These are phyloP conservation scores for Rubroboletus pulcherrimus DNA, from an alignment of 768 basidiomycete genomes.

Conservation along the genomic window DNA sequence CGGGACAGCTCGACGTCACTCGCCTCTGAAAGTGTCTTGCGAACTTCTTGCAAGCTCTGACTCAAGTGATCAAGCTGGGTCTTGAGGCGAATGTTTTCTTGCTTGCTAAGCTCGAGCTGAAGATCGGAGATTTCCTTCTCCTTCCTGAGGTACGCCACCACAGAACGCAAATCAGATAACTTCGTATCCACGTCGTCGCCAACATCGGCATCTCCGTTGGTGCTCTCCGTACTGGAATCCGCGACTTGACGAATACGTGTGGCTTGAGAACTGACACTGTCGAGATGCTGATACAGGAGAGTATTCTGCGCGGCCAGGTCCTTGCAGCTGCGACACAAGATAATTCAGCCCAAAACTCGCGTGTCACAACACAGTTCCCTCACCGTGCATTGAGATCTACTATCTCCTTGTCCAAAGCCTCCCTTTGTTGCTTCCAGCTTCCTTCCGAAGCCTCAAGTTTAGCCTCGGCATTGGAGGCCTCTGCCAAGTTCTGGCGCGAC, in stretches of 20 bases:
- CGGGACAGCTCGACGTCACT: constrained; percentile 2
- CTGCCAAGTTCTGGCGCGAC: constrained; percentile 55
- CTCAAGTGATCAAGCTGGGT: constrained; percentile 71
- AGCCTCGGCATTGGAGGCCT: constrained; percentile 70
- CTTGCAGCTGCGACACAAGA: constrained; percentile 47
- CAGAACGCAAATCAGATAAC: constrained; percentile 68
- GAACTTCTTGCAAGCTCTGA: constrained; percentile 65
- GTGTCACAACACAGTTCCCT: constrained; percentile 9
- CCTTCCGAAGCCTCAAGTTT: constrained; percentile 67
- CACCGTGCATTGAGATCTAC: constrained; percentile 69
- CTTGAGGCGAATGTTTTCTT: constrained; percentile 72
- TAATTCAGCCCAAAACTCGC: not conserved
- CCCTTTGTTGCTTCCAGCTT: constrained; percentile 81
- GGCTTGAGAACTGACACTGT: constrained; percentile 79
- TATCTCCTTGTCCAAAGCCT: constrained; percentile 74
- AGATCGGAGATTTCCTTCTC: constrained; percentile 93
- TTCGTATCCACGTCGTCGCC: constrained; percentile 57
- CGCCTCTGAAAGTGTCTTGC: constrained; percentile 70
- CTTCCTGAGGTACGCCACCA: constrained; percentile 78
- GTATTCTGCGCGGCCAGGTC: constrained; percentile 75
- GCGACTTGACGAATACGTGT: constrained; percentile 73
- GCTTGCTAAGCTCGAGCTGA: constrained; percentile 75
- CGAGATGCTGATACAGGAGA: constrained; percentile 78
- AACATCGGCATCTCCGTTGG: constrained; percentile 42
- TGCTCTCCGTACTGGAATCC: constrained; percentile 42